A percentile compares a stretch with the other conserved stretches of the same genome.
These are phyloP conservation scores for Talaromyces funiculosus DNA, from an alignment of 2,329 filamentous ascomycete genomes.

Conservation along the genomic window DNA sequence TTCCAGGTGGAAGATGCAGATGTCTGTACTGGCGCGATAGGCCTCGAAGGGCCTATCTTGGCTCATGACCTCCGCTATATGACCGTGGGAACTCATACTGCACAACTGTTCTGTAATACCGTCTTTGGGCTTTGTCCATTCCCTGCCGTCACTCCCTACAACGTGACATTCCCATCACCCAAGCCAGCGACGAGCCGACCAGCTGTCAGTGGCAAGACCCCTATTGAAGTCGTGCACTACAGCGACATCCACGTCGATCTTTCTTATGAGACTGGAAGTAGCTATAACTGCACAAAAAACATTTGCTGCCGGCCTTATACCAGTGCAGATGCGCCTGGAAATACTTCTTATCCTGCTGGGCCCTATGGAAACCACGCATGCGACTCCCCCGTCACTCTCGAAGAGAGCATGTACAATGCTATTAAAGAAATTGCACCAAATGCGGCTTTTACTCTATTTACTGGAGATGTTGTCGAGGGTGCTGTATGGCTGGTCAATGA, in stretches of 20 bases:
- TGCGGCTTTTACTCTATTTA: slow-evolving; percentile 52
- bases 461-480: slow-evolving; percentile 54
- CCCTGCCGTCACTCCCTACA: slow-evolving; percentile 42
- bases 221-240: slow-evolving; percentile 54
- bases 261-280: slow-evolving; percentile 50
- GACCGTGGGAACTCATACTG: slow-evolving; percentile 45
- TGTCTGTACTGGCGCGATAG: slow-evolving; percentile 51
- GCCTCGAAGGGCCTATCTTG: slow-evolving; percentile 50
- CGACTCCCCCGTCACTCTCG: slow-evolving; percentile 47
- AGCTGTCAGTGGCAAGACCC: slow-evolving; percentile 42
- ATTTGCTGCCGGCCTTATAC: slow-evolving; percentile 56
- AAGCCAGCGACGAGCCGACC: slow-evolving; percentile 37
- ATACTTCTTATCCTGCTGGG: slow-evolving; percentile 46
- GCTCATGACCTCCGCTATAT: slow-evolving; percentile 47
- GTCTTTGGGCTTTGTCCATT: slow-evolving; percentile 51
- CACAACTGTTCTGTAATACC: slow-evolving; percentile 49
- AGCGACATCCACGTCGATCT: slow-evolving; percentile 57
- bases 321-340: slow-evolving; percentile 43
- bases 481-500: slow-evolving; percentile 35
- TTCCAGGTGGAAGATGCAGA: slow-evolving; percentile 47
- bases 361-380: slow-evolving; percentile 50
- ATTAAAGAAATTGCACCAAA: slow-evolving; percentile 37
- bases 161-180: slow-evolving; percentile 40
- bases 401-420: slow-evolving; percentile 49
- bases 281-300: slow-evolving; percentile 52